Evolutionary conservation across 331 rosid species (phyloP), one percentile per base, ranked within the genome.

Genomic region (Malus hybrid): DNA sequence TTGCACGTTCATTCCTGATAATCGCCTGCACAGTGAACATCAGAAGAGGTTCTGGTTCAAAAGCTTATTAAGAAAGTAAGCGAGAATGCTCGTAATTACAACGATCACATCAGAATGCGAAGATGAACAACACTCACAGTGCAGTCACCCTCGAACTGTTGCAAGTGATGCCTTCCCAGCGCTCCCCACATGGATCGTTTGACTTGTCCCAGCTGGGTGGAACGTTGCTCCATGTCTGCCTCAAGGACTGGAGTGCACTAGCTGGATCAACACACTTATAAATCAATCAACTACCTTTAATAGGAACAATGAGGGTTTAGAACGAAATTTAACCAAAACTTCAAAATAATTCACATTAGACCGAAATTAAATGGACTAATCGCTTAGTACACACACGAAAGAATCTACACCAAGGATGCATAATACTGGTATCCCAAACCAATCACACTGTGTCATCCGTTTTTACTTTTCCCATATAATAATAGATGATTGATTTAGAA

Each of bases 81-180:
- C 29, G 9, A 73, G 20, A 74, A 6, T 62, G 31, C 67, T 12
- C 4, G 6, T 18, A n/a, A 29, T 4, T 29, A 52, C 39, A 71
- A n/a, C 7, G 31, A 29, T 28, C 10, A 0, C 29, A 44, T 44
- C 60, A 69, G 70, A 69, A 19, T 54, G 31, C 4, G 20, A 69
- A 13, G 12, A 60, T 20, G 33, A n/a, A 48, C 28, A 69, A 74
- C 59, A 32, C 83, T 88, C 79, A 95, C 99, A 95, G 71, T 76
- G 93, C 91, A 50, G 90, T 95, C 75, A 95, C 92, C 65, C 97
- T 89, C 42, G 92, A 85, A 73, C 69, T 75, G 83, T 59, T 83
- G 91, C 99, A 95, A 20, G 81, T 83, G 44, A 95, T 89, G 81
- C 99, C 99, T 39, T 95, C 99, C 99, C 99, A 95, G 2, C 80